Percentiles rank a stretch among this genome's conserved stretches.
phyloP scores from a whole-genome alignment of 371 early-diverging fungal species.

The Haplosporangium sp. region DNA sequence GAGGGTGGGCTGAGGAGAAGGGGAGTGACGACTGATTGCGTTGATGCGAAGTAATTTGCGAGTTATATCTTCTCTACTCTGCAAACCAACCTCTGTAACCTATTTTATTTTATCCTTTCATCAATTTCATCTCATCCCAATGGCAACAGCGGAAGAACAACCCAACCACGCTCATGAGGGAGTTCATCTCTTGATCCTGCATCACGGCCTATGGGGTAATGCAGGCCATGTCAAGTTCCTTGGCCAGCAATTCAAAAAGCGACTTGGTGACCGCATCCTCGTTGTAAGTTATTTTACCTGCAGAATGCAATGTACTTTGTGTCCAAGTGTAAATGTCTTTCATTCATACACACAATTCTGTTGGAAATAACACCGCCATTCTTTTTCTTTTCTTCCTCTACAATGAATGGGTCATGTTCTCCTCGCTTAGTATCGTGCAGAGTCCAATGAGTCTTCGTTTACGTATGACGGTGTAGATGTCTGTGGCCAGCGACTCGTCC shows the following conservation, averaged over 20 bases:
- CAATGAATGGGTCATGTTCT: no score
- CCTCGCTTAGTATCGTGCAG: constrained; percentile 34
- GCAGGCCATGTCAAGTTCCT: constrained; percentile 45
- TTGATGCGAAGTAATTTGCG: no score
- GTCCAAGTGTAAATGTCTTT: not conserved
- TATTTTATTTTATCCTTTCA: no score
- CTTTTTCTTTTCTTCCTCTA: not conserved
- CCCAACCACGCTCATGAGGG: constrained; percentile 18
- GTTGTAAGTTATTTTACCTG: constrained; percentile 18
- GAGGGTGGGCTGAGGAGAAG: no score
- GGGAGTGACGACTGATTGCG: no score
- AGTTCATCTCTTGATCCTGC: constrained; percentile 37
- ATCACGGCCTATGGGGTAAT: constrained; percentile 50
- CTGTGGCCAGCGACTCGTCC: constrained; percentile 38
- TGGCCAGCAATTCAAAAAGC: constrained; percentile 47
- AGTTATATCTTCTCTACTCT: no score
- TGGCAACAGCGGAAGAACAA: not conserved
- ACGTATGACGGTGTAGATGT: constrained; percentile 50
- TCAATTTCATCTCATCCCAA: not conserved
- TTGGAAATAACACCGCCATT: not conserved
- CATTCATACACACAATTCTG: not conserved
- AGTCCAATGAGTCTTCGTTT: constrained; percentile 45
- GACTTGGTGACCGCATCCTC: constrained; percentile 42
- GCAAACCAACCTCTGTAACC: no score
- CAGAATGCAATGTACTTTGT: not conserved